Evolutionary conservation across 2,329 filamentous ascomycete genomes (phyloP).

Genomic region (Penicillium brevicompactum): DNA sequence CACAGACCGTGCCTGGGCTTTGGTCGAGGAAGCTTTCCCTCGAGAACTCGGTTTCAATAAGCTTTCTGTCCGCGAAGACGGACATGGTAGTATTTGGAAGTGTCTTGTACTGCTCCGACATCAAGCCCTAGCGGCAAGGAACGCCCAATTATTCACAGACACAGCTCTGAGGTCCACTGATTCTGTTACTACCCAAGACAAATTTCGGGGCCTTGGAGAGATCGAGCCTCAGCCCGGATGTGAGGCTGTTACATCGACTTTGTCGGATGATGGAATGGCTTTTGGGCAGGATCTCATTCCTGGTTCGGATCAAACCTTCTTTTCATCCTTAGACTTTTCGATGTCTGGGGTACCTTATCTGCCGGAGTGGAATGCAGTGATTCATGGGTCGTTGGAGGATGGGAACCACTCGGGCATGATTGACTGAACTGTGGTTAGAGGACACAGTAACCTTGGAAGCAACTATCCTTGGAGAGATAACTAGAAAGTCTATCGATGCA

Average conservation of each 20-base stretch:
- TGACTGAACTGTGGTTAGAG: background rate
- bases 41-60: constrained; percentile 3
- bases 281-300: background rate
- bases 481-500: no score
- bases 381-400: constrained; percentile 4
- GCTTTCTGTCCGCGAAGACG: constrained; percentile 6
- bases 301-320: background rate
- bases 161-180: background rate
- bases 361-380: constrained; percentile 21
- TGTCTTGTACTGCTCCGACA: constrained; percentile 13
- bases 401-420: background rate
- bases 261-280: background rate
- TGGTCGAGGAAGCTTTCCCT: constrained; percentile 17
- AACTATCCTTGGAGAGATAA: no score
- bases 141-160: background rate
- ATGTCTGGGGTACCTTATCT: constrained; percentile 17
- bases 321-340: constrained; percentile 15
- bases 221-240: background rate
- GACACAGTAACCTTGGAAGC: no score
- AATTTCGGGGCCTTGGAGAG: background rate
- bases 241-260: background rate
- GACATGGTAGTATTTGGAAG: constrained; percentile 13
- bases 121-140: constrained; percentile 6
- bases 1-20: constrained; percentile 16
- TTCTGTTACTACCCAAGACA: background rate